Conservation (phyloP, 495 filamentous ascomycete species). For the Annulohypoxylon stygium region DNA sequence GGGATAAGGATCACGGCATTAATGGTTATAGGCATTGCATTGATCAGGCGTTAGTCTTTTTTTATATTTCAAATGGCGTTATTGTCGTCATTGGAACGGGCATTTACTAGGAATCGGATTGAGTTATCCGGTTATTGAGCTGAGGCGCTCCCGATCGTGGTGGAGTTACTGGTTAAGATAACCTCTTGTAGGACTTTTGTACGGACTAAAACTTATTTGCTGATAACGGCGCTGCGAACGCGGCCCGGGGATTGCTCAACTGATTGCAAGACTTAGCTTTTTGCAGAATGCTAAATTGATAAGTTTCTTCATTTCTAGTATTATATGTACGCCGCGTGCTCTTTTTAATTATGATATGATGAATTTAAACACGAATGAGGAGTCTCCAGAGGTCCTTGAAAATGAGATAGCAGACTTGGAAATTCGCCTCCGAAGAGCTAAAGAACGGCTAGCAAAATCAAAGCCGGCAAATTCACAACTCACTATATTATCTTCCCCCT, state of each 20-base stretch:
- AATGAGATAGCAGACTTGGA: conserved; percentile 56
- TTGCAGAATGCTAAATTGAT: not conserved
- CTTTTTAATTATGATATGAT: conserved; percentile 31
- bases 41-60: conserved; percentile 15
- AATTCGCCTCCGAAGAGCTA: conserved; percentile 54
- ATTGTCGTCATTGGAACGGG: not conserved
- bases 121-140: not conserved
- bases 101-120: conserved; percentile 1
- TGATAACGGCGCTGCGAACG: conserved; percentile 3
- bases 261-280: not conserved
- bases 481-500: conserved; percentile 6
- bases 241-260: not conserved
- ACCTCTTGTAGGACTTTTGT: conserved; percentile 3
- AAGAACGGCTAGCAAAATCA: conserved; percentile 41
- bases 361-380: conserved; percentile 14
- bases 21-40: conserved; percentile 35
- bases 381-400: conserved; percentile 27
- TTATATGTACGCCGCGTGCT: not conserved
- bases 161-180: conserved; percentile 27
- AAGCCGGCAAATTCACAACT: not conserved
- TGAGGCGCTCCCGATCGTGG: conserved; percentile 1
- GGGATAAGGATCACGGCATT: not conserved
- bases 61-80: conserved; percentile 5
- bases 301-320: not conserved
- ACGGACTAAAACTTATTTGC: conserved; percentile 13